Evolutionary conservation across 1,284 basidiomycete genomes (phyloP).

Genomic region (Entoloma clypeatum): DNA sequence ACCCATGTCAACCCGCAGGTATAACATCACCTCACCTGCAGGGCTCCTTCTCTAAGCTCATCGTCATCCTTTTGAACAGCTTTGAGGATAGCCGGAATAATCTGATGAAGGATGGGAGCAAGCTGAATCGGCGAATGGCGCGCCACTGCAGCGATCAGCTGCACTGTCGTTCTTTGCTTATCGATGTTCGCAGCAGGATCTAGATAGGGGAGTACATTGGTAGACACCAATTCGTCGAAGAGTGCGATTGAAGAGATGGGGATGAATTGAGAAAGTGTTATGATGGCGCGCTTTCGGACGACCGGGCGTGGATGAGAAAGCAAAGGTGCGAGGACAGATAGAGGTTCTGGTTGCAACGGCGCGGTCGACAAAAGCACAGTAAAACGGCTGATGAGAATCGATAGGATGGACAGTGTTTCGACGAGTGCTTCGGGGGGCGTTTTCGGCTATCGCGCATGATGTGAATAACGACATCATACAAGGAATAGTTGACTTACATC

Average conservation of each 20-base stretch:
- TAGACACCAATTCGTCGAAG: constrained; percentile 53
- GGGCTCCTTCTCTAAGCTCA: constrained; percentile 71
- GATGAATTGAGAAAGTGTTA: constrained; percentile 78
- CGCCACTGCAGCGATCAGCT: constrained; percentile 77
- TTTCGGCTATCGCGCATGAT: constrained; percentile 39
- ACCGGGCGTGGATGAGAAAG: constrained; percentile 76
- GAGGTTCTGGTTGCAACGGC: constrained; percentile 51
- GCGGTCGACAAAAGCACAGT: constrained; percentile 64
- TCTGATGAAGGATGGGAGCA: constrained; percentile 50
- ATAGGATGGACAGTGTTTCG: constrained; percentile 87
- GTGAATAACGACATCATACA: constrained; percentile 7
- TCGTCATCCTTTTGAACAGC: constrained; percentile 72
- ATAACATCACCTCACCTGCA: constrained; percentile 51
- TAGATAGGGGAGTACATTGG: constrained; percentile 62
- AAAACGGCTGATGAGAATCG: constrained; percentile 89
- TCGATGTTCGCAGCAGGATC: constrained; percentile 50
- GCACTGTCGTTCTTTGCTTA: constrained; percentile 73
- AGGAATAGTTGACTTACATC: constrained; percentile 50
- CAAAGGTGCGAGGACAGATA: constrained; percentile 72
- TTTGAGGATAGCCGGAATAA: constrained; percentile 68
- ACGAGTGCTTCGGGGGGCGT: constrained; percentile 83
- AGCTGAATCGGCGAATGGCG: constrained; percentile 68
- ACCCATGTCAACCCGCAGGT: not conserved
- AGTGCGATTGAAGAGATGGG: constrained; percentile 60
- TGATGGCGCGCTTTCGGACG: constrained; percentile 87